Evolutionary conservation across 2,329 filamentous ascomycete genomes (phyloP), one percentile per base, ranked within the genome.

Genomic region (Fusarium dlaminii): DNA sequence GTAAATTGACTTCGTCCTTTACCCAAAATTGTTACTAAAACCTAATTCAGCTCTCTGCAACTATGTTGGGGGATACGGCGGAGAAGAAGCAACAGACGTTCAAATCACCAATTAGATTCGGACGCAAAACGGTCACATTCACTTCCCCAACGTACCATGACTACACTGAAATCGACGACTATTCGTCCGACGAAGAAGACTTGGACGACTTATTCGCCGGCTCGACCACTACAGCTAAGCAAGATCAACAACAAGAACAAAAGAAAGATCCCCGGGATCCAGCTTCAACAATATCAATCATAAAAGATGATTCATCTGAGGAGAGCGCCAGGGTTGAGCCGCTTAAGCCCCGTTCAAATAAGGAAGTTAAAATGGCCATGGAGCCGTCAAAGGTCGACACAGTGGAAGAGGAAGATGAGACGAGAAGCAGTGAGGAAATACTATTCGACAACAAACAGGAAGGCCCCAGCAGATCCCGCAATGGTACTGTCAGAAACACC

Each of bases 111-210:
- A 96, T 98, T 84, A 90, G 93, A 70, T 90, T 93, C 74, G 95
- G 95, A 79, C 89, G 92, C 34, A 98, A 98, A 83, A 96, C 90
- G 0, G 95, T 98, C 34, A 90, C 94, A 45, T 98, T 98, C 78
- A 89, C 94, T 10, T 89, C 93, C 3, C 94, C 94, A 1, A 96
- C 94, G 10, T 97, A 95, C 78, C 93, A 96, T 46, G 94, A 98
- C 82, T 94, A 96, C 69, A 94, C 93, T 0, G 94, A 97, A 73
- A 89, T 93, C 76, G 94, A 97, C 60, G 94, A 97, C 62, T 97
- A 95, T 80, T 97, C 94, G 3, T 91, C 90, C 3, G 94, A 96
- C 58, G 94, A 96, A 71, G 88, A 85, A 48, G 85, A 87, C 22
- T 81, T 86, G 29, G 87, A 88, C 42, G 86, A 87, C 48, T 74